phyloP scores from a whole-genome alignment of 164 flowering plant genomes.

The Piper betle region DNA sequence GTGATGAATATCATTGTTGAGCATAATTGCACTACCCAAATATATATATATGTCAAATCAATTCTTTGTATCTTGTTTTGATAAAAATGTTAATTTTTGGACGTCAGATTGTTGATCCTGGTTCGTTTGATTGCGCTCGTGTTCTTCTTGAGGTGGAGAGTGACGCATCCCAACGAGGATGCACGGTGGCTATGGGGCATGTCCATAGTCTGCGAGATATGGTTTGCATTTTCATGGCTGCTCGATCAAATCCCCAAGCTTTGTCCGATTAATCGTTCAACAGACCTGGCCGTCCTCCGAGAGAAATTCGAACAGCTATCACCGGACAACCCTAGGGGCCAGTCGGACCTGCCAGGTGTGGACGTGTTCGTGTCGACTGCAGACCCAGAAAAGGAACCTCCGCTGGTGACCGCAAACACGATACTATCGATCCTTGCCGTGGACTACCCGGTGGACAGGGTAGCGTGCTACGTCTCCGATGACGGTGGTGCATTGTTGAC shows the following conservation, averaged over 20 bases:
- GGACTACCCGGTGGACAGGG: conserved; percentile 67
- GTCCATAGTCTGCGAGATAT: conserved; percentile 60
- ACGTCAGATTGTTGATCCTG: conserved; percentile 32
- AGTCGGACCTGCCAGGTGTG: conserved; percentile 68
- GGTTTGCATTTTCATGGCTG: conserved; percentile 84
- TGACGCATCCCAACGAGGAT: conserved; percentile 44
- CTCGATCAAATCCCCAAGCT: conserved; percentile 70
- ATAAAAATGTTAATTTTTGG: not conserved
- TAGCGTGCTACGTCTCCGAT: conserved; percentile 65
- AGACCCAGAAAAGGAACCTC: conserved; percentile 84
- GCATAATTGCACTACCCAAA: too few relatives aligned
- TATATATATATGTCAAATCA: too few relatives aligned
- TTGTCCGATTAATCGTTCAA: conserved; percentile 45
- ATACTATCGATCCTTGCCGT: conserved; percentile 57
- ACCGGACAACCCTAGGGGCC: conserved; percentile 53
- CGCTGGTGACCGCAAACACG: conserved; percentile 68
- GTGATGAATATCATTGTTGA: conserved; percentile 9
- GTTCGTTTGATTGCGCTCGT: conserved; percentile 34
- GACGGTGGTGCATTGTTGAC: conserved; percentile 74
- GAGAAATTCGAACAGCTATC: conserved; percentile 71
- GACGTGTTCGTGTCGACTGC: conserved; percentile 75
- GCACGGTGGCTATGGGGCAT: conserved; percentile 70
- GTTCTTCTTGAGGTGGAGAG: conserved; percentile 60
- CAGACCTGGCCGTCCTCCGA: conserved; percentile 38
- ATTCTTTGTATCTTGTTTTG: not conserved